Base-by-base conservation (phyloP, 2,329 filamentous ascomycete genomes). In the Ceratocystis cubensis region DNA sequence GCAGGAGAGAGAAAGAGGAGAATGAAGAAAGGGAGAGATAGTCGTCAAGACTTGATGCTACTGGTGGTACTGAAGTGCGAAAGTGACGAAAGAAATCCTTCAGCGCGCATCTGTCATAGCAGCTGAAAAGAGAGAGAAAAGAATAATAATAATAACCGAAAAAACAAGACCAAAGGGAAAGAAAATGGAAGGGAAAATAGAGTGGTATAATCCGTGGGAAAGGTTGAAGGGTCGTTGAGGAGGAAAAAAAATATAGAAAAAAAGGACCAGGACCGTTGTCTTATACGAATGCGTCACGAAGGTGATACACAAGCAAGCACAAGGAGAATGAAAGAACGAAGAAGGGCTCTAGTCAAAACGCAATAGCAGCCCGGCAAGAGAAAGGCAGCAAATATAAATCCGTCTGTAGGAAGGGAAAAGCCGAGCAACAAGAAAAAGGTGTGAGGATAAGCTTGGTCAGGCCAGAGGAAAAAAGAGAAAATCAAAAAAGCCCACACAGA, bases 381-480 rank as follows among this genome's bases (percentile, higher is more conserved):
- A 59, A 59, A 7, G 8, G 15, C 25, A 59, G 56, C 25, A 59
- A 33, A 59, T 59, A 59, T 33, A 33, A 59, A 37, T 59, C 2
- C 56, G 25, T 59, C 56, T 30, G 37, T 41, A 37, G 28, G 25
- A 30, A 59, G 56, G 56, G 25, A 59, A 59, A 59, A 33, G 56
- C 25, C 56, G 56, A 33, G 56, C 28, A 22, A 28, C 25, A 30
- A 30, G 22, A n/a, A 30, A 59, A 37, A 25, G n/a, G 28, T 30
- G 28, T 33, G 56, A 59, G 20, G 28, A 59, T 59, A 59, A 20
- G 25, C 56, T 37, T 8, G 48, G 56, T 65, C 22, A 61, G 53
- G 46, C 56, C 56, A 59, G 64, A 45, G 50, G 46, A 64, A 65
- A 59, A 45, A 44, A 57, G 45, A 45, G 64, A 65, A 65, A 65